Evolutionary conservation across 2,329 filamentous ascomycete species (phyloP), one percentile per base, ranked within the genome.

Genomic region (Phoma sp.): DNA sequence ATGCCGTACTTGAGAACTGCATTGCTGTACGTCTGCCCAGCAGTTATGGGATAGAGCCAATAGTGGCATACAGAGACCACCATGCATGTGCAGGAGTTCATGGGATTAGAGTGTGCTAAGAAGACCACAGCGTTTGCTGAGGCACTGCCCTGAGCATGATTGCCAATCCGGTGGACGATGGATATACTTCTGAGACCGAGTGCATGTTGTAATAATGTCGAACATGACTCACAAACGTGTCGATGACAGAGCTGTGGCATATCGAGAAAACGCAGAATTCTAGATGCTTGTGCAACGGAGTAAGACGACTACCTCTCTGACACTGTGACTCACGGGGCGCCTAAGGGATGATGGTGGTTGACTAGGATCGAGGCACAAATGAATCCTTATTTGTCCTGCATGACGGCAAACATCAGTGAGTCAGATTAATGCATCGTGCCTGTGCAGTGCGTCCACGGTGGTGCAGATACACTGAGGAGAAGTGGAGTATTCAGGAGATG

Each of bases 301-400:
- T 27, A 37, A 41, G 27, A 29, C 23, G 23, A 10, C 37, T 7
- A 29, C 40, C 22, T n/a, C 5, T 22, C 9, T 32, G 25, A 23
- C 18, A 8, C 27, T 27, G 27, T 47, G 49, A 47, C 29, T 52
- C 37, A 47, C 23, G 14, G 42, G 30, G 24, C 10, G 42, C 49
- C 49, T 52, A 18, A 18, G 18, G 13, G 30, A 40, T 4, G 11
- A 27, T 22, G 13, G 37, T n/a, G 24, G 37, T 8, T 41, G 18
- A 18, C 2, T 2, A 18, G 18, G 18, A 18, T 18, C 2, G 11
- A 41, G 23, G 29, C 36, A 42, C 24, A 41, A 46, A 8, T 22
- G 30, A n/a, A 29, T 2, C n/a, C 33, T 18, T 54, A 23, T 4
- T 18, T 30, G 35, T 22, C 18, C 18, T 18, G 18, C 18, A 1